Evolutionary conservation across 106 monocot species (phyloP).

Genomic region (Triglochin maritima): DNA sequence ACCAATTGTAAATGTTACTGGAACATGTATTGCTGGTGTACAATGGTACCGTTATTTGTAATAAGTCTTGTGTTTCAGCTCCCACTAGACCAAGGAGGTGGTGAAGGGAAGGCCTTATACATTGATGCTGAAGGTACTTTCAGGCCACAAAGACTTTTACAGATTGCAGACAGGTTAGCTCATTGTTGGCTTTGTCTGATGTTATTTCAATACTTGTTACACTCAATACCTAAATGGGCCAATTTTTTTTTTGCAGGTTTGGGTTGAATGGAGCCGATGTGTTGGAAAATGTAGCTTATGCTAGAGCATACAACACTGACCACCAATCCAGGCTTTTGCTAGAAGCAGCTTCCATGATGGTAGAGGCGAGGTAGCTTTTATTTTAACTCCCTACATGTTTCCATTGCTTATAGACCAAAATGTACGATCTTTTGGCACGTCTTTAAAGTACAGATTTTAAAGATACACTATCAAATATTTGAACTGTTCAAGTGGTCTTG

Average conservation of each 20-base stretch:
- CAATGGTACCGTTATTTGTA: too few species aligned
- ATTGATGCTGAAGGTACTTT: constrained; percentile 98
- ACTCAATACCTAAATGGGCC: not conserved
- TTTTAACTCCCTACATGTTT: not conserved
- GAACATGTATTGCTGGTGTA: too few species aligned
- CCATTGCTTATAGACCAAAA: not conserved
- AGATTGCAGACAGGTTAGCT: constrained; percentile 86
- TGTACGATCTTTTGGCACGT: too few species aligned
- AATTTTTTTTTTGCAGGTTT: constrained; percentile 34
- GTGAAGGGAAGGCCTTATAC: constrained; percentile 94
- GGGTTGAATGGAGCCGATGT: constrained; percentile 94
- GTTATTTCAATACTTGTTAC: not conserved
- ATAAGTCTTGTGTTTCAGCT: constrained; percentile 33
- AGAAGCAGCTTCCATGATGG: constrained; percentile 99
- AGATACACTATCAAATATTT: too few species aligned
- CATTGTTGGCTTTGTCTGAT: not conserved
- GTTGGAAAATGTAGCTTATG: constrained; percentile 95
- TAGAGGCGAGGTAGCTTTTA: constrained; percentile 63
- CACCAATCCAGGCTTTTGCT: constrained; percentile 92
- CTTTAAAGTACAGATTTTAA: too few species aligned
- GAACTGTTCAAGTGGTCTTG: too few species aligned
- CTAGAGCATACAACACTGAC: constrained; percentile 97
- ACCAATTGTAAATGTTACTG: too few species aligned
- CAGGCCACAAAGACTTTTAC: constrained; percentile 88
- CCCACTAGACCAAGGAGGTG: constrained; percentile 95